Evolutionary conservation across 75 land plant species (phyloP), one percentile per base, ranked within the genome.

Genomic region (Picea sitchensis): DNA sequence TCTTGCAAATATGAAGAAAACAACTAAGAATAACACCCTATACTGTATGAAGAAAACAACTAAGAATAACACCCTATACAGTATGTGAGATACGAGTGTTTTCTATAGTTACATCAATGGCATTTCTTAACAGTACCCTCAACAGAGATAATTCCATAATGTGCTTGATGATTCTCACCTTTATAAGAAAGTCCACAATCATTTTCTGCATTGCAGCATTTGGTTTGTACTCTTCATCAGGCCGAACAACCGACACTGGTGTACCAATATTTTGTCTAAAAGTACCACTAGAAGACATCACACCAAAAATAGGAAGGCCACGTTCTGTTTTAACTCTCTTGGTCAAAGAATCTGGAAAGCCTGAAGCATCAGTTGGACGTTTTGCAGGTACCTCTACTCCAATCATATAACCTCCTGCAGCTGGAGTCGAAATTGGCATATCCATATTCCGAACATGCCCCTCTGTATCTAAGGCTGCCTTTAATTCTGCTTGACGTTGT

Each of bases 201-300:
- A 94, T 96, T 80, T 96, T 96, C 80, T 96, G 96, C 99, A 96
- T 96, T 1, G 99, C 99, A 80, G 99, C 93, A 89, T 96, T 96
- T 44, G 96, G 99, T 81, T 96, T 94, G 74, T 89, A 96, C 78
- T 94, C 96, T 79, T 94, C 96, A 88, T 96, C 96, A 79, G 93
- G 83, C 82, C 92, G 96, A 23, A 90, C 84, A 69, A 83, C 83
- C 38, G 95, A 88, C 44, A 93, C 95, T 80, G 98, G 96, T 62
- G 99, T 98, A 41, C 92, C 98, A 74, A 95, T 85, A 77, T 93
- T 95, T 30, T 94, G 96, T 57, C 92, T 95, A 41, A 62, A 62
- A 15, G 90, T 81, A 44, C 88, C 90, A 79, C 92, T 84, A 80
- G 98, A 98, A 23, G 99, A 95, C 99, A 98, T 92, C 77, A 88